Base-by-base conservation (phyloP, 2,329 filamentous ascomycete genomes). In the Ascochyta viciae-villosae region DNA sequence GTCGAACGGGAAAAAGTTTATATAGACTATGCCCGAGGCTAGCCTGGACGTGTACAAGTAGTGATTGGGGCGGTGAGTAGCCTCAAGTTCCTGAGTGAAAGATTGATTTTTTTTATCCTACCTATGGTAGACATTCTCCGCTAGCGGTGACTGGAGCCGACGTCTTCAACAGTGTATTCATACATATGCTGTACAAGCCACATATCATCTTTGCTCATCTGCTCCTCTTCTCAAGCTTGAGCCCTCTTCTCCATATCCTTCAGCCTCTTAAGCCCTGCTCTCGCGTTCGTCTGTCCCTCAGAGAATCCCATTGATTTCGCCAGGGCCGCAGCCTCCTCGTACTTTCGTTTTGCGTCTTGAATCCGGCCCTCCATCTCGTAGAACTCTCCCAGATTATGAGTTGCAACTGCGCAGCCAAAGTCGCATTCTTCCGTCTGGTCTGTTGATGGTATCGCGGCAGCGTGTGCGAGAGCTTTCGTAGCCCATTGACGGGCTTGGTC, bases 371-470 rank as follows among this genome's bases (percentile, higher is more conserved):
- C 77, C 84, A 95, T 88, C 62, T 90, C 87, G 0, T 90, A 89
- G 64, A 97, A 88, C 66, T 96, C 90, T 23, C 88, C 94, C 49
- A 96, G 84, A 71, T 96, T 96, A 74, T 91, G 90, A n/a, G 90
- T 87, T 7, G 93, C 90, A 6, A 89, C 89, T 2, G 89, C 89
- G 69, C 93, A 97, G 1, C 89, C 91, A 52, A 89, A 76, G 72
- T 96, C 92, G 70, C 94, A 97, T 70, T 96, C 91, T 45, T 88
- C 82, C 2, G 87, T 90, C 37, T 91, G 82, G 3, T 86, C 79
- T 0, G 89, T 85, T 4, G 87, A 85, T 51, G 82, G 77, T 38
- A 96, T 88, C 26, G 85, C 83, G 7, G 81, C 81, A 1, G 88
- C 86, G 53, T 92, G 84, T 22, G 82, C 80, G 31, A 93, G 78